phyloP scores from a whole-genome alignment of 2,329 filamentous ascomycete species.

The Plectosphaerella plurivora region DNA sequence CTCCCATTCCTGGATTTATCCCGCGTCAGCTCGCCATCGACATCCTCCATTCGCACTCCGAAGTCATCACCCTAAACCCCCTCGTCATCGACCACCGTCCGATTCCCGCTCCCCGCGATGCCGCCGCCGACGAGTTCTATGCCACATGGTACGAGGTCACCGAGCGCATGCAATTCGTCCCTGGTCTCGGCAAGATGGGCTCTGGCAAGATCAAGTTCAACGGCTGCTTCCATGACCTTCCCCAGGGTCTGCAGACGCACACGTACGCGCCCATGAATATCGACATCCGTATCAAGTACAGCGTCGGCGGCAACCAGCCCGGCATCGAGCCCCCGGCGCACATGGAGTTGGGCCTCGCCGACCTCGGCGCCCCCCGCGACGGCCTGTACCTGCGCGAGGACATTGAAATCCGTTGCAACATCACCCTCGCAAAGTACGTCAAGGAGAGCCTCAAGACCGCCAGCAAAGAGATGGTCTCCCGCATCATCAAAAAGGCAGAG shows the following conservation, averaged over 20 bases:
- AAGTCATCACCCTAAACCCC: conserved; percentile 67
- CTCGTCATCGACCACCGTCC: conserved; percentile 60
- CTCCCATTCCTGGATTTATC: conserved; percentile 65
- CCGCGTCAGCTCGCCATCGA: conserved; percentile 68
- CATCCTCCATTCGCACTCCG: conserved; percentile 66
- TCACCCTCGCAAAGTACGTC: conserved; percentile 60
- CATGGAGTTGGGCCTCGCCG: conserved; percentile 55
- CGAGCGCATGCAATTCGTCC: conserved; percentile 64
- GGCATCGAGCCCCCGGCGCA: conserved; percentile 58
- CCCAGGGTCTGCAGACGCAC: conserved; percentile 68
- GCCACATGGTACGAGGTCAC: conserved; percentile 71
- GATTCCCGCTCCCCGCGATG: conserved; percentile 63
- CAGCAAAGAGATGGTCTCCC: conserved; percentile 62
- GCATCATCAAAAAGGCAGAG: conserved; percentile 68
- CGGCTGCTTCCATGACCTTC: conserved; percentile 68
- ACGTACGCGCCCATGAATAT: conserved; percentile 64
- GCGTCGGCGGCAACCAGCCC: conserved; percentile 64
- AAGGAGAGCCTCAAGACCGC: conserved; percentile 63
- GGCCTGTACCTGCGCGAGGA: conserved; percentile 67
- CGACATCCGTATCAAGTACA: conserved; percentile 65
- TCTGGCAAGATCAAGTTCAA: conserved; percentile 64
- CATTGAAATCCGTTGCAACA: conserved; percentile 66
- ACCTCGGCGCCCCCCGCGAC: conserved; percentile 56
- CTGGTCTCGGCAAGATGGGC: conserved; percentile 61
- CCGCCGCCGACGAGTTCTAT: conserved; percentile 66